These are phyloP conservation scores for Ganoderma meredithae DNA, from an alignment of 1,284 basidiomycete species.

Conservation along the genomic window DNA sequence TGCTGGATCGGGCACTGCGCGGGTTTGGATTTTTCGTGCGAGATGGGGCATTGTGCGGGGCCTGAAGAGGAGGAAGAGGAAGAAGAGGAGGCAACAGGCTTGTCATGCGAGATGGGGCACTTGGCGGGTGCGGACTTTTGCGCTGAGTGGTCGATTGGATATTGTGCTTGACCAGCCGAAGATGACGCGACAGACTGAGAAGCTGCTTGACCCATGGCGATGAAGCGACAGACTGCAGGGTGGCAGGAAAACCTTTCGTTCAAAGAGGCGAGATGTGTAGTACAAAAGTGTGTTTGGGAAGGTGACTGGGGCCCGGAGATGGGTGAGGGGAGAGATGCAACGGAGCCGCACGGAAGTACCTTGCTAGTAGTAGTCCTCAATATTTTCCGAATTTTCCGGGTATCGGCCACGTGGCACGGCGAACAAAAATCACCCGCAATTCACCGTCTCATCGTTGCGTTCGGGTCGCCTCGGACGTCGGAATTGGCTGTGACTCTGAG, in stretches of 20 bases:
- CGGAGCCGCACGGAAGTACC: slow-evolving; percentile 28
- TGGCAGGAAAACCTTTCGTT: neutral
- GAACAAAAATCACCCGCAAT: neutral
- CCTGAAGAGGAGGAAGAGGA: slow-evolving; percentile 28
- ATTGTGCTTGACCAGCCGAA: slow-evolving; percentile 41
- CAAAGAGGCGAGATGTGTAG: slow-evolving; percentile 1
- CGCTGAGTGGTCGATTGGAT: slow-evolving; percentile 49
- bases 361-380: too few species aligned
- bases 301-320: slow-evolving; percentile 2
- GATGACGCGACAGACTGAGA: slow-evolving; percentile 36
- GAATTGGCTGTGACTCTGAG: neutral
- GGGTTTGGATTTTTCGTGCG: slow-evolving; percentile 44
- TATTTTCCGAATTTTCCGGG: slow-evolving; percentile 11
- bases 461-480: neutral
- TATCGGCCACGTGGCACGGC: neutral
- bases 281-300: neutral
- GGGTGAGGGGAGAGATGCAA: slow-evolving; percentile 16
- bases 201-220: slow-evolving; percentile 38
- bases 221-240: neutral
- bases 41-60: slow-evolving; percentile 54
- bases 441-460: neutral
- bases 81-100: slow-evolving; percentile 26
- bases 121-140: slow-evolving; percentile 39
- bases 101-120: slow-evolving; percentile 55
- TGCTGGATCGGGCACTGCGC: slow-evolving; percentile 59